phyloP scores from a whole-genome alignment of 139 green algal species.

The Tetratostichococcus sp. region DNA sequence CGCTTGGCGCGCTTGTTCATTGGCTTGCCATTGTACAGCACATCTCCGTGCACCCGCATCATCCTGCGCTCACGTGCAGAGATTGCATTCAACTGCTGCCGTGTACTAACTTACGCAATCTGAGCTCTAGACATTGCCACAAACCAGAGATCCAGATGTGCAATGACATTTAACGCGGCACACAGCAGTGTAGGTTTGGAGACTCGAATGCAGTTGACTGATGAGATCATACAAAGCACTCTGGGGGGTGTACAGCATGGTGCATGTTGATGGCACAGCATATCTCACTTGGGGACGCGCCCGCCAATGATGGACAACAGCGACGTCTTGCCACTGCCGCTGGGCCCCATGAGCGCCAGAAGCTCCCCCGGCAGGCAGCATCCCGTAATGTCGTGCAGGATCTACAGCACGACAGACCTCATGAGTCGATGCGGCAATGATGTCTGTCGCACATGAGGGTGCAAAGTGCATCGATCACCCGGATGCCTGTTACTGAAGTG shows the following conservation, averaged over 20 bases:
- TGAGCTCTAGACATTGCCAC: no score
- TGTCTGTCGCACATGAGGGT: no score
- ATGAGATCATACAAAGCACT: no score
- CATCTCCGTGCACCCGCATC: conserved; percentile 27
- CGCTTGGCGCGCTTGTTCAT: conserved; percentile 67
- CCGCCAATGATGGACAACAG: conserved; percentile 71
- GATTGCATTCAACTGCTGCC: no score
- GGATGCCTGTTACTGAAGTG: no score
- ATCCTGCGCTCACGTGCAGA: neutral
- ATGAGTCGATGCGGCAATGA: no score
- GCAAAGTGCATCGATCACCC: no score
- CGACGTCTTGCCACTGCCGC: conserved; percentile 67
- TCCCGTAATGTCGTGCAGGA: conserved; percentile 41
- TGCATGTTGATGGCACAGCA: neutral
- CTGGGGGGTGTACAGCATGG: neutral
- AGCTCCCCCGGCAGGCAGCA: conserved; percentile 47
- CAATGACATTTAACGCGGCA: no score
- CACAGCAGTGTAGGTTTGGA: no score
- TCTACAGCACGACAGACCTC: conserved; percentile 34
- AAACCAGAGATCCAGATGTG: no score
- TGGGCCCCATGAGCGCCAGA: conserved; percentile 49
- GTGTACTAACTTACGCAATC: no score
- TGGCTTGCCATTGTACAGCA: conserved; percentile 67
- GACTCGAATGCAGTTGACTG: no score
- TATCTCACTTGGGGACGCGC: conserved; percentile 38